Evolutionary conservation across 164 flowering plant species (phyloP), one percentile per base, ranked within the genome.

Genomic region (Buxus sempervirens): DNA sequence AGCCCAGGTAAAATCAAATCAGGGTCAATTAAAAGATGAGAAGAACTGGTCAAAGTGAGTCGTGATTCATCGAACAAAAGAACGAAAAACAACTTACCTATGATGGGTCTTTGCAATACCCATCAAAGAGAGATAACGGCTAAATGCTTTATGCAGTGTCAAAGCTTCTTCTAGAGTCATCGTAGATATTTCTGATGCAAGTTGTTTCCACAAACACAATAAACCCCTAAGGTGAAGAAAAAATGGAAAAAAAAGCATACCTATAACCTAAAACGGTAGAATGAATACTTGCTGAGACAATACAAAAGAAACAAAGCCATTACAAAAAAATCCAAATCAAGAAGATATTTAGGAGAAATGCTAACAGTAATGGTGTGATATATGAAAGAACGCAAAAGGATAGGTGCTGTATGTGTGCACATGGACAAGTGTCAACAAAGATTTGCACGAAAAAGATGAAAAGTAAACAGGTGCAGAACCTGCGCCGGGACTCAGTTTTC

Each of bases 141-240:
- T 93, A 72, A 88, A 90, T 22, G 94, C 87, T 49, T 94, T 86
- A 62, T 90, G 96, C 58, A 93, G 77, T 5, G 82, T 77, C 54
- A 90, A 68, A 15, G 93, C 97, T 78, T 93, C 97, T 67, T 93
- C 93, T 45, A 93, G 73, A 4, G 84, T 81, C 96, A 91, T 86
- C 54, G 83, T 75, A 0, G 97, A 91, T 67, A 93, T 74, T 69
- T 93, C 94, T 3, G 88, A 79, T n/a, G 85, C 85, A 28, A 88
- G 77, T 73, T 89, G 88, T 79, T 90, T 89, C 28, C 64, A 22
- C 70, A 23, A 63, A 27, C 36, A 6, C 15, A 48, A 32, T 32
- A 32, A 32, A 32, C 3, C 38, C 38, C 38, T 32, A 32, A 32
- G 38, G 7, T 7, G 7, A 32, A 32, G 38, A 32, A 32, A 32